Base-by-base conservation (phyloP, 2,329 filamentous ascomycete genomes). In the Penicillium sp. region DNA sequence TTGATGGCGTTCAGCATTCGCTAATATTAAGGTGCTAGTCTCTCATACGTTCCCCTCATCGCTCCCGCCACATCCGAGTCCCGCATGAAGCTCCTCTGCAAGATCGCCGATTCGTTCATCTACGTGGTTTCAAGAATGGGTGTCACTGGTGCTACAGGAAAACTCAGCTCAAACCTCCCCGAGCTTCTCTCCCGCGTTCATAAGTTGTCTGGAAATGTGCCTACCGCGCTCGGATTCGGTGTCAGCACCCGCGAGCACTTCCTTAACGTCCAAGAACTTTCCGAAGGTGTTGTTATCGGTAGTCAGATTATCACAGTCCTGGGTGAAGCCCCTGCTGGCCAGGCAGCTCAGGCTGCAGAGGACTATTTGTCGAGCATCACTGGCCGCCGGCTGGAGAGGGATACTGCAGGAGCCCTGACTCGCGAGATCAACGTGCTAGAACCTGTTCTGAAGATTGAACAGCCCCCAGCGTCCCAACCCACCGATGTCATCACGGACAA, bases 81-180 rank as follows among this genome's bases (percentile, higher is more conserved):
- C 67, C 91, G 95, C 72, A 97, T 99, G 93, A 94, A 91, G 81
- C 86, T 97, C 46, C 89, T 99, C 13, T 99, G 95, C 86, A 89
- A 92, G 77, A 94, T 99, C 66, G 95, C 95, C 73, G 94, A 98
- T 80, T 97, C 93, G 3, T 99, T 98, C 83, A 96, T 99, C 80
- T 99, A 99, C 77, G 93, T 99, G 64, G 95, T 99, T 60, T 98
- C 94, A 29, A 87, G 94, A 70, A 96, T 97, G 90, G 95, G 95
- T 70, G 94, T 98, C 60, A 99, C 95, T 9, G 95, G 95, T 70
- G 95, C 93, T 15, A 90, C 89, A 0, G 93, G 93, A 38, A 88
- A 88, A 29, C 81, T 99, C 72, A 97, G 92, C 77, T 84, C 89
- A 49, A 89, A 90, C 62, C 86, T 99, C 38, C 92, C 93, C 15